Conservation (phyloP, 2,329 filamentous ascomycete species). For the Colletotrichum limetticola region DNA sequence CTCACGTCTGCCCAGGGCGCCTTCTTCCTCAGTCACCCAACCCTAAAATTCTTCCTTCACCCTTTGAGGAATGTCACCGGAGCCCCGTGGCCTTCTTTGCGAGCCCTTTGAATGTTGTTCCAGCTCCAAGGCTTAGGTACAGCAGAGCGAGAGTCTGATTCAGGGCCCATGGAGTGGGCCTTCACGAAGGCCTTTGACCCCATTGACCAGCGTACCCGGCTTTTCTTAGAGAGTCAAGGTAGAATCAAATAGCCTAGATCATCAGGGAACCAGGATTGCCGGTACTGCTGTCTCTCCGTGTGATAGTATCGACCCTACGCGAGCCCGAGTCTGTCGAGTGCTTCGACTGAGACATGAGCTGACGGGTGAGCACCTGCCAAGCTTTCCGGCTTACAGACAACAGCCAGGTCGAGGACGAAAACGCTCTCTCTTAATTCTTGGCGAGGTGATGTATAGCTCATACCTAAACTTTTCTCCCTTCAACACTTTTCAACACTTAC, state of each 20-base stretch:
- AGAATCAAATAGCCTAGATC: too few relatives aligned
- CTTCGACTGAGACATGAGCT: not conserved
- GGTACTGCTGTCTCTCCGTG: too few relatives aligned
- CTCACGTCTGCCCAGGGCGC: constrained; percentile 10
- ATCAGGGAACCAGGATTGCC: too few relatives aligned
- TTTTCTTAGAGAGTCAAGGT: too few relatives aligned
- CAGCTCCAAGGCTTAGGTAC: not conserved
- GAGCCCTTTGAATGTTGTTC: too few relatives aligned
- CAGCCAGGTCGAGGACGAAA: not conserved
- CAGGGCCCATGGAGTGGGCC: too few relatives aligned
- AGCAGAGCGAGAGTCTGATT: too few relatives aligned
- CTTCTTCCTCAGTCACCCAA: not conserved
- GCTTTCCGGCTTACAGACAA: not conserved
- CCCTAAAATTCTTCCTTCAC: not conserved
- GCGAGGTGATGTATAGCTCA: not conserved
- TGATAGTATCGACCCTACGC: too few relatives aligned
- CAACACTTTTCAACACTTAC: not conserved
- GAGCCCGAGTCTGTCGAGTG: not conserved
- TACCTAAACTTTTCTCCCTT: not conserved
- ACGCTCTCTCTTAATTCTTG: not conserved
- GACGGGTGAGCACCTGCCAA: not conserved
- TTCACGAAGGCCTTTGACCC: too few relatives aligned
- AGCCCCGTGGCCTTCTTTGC: too few relatives aligned
- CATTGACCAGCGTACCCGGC: too few relatives aligned
- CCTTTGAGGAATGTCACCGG: not conserved